Evolutionary conservation across 768 basidiomycete genomes (phyloP).

Genomic region (Lentinula sp.): DNA sequence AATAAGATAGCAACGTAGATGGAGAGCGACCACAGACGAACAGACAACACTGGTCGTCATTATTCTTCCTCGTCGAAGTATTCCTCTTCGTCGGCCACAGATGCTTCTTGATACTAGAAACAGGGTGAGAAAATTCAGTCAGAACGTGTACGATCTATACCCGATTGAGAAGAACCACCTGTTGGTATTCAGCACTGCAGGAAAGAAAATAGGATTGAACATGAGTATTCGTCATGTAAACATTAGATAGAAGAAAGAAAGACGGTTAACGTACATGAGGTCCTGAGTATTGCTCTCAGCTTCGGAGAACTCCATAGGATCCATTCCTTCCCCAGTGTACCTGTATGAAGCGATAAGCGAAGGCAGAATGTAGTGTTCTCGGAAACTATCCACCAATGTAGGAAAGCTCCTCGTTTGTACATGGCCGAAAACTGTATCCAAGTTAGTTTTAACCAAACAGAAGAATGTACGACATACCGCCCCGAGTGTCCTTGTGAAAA

Average conservation of each 20-base stretch:
- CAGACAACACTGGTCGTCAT: not conserved
- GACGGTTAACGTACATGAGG: slow-evolving; percentile 59
- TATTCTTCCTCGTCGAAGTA: slow-evolving; percentile 14
- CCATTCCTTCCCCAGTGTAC: slow-evolving; percentile 91
- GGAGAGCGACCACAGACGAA: not conserved
- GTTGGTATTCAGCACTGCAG: slow-evolving; percentile 84
- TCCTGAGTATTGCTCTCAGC: slow-evolving; percentile 81
- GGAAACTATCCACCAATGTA: slow-evolving; percentile 57
- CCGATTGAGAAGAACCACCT: slow-evolving; percentile 33
- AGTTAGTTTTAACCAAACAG: too few species aligned
- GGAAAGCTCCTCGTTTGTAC: slow-evolving; percentile 81
- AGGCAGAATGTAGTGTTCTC: not conserved
- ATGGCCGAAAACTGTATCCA: slow-evolving; percentile 59
- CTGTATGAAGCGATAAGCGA: slow-evolving; percentile 15
- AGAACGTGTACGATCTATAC: not conserved
- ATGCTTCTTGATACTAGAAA: slow-evolving; percentile 57
- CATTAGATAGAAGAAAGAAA: not conserved
- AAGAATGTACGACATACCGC: slow-evolving; percentile 32
- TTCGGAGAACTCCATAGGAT: slow-evolving; percentile 78
- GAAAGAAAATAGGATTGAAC: slow-evolving; percentile 4
- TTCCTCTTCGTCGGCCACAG: slow-evolving; percentile 29
- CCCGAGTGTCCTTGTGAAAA: slow-evolving; percentile 69
- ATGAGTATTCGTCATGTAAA: not conserved
- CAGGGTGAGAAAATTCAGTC: not conserved
- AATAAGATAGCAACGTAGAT: not conserved